Evolutionary conservation across 2,329 filamentous ascomycete genomes (phyloP), one percentile per base, ranked within the genome.

Genomic region (Hypomyces rosellus): DNA sequence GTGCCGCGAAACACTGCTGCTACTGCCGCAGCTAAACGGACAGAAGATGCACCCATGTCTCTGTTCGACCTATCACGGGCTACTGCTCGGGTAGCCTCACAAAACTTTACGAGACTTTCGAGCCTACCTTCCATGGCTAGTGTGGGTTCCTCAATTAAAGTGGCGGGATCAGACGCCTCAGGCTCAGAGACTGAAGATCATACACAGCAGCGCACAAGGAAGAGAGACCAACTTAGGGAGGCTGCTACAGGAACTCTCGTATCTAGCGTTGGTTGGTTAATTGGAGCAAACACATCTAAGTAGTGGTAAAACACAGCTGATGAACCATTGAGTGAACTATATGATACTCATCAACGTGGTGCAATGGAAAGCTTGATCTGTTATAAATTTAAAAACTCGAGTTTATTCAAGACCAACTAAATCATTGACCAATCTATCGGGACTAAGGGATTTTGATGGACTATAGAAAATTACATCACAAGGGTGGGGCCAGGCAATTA

Each of bases 171-270:
- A 22, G 37, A 18, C 4, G 34, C 18, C 30, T 18, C 50, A 11
- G 49, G 50, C 14, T 36, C 48, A n/a, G 57, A 60, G 22, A 50
- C 55, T 44, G 64, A 64, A 34, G 60, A 64, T 6, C 56, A 62
- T 15, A 55, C 60, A 49, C 58, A 63, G 45, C 65, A 74, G 52
- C 74, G 69, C 50, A 73, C 80, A 36, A 77, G 88, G 59, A 91
- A 85, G 72, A 77, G 88, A 58, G 88, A 92, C 63, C 84, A 86
- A 65, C 61, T 86, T 38, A 74, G 81, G 55, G 82, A 85, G 53
- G 83, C 77, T 34, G 83, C 84, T 8, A 81, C 84, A 49, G 82
- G 81, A n/a, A 83, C 82, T 1, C 64, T 86, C 43, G 83, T 84
- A 3, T 82, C 80, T 40, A 80, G 84, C 15, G 78, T 87, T 20